Evolutionary conservation across 208 protist genomes (phyloP), one percentile per base, ranked within the genome.

Genomic region (Entamoeba dispar): DNA sequence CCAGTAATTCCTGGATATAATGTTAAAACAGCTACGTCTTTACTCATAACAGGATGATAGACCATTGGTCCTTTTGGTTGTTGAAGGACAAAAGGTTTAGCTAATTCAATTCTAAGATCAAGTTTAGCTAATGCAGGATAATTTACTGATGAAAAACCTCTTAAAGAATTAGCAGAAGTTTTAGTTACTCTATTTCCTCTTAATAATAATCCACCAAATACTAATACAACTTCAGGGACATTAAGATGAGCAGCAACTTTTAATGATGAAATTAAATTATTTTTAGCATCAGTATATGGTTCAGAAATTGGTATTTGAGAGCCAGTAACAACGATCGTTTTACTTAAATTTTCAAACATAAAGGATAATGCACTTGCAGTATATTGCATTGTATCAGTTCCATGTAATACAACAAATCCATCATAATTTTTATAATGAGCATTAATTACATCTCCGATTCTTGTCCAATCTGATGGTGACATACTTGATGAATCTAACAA

Each of bases 331-430:
- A 99, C 96, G 49, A 99, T 97, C 0, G 97, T 95, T 95, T 99
- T 99, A 50, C 95, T 95, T 4, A 99, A 95, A 95, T 98, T 98
- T 94, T 97, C 95, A 12, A 99, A 95, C 93, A 98, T 95, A 93
- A 99, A 99, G 55, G 96, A 97, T 5, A 99, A 95, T 17, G 97
- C 98, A 91, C 95, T 97, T 6, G 98, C 97, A 10, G 97, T 98
- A 95, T 98, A 99, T 69, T 97, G 96, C 97, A 99, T 98, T 6
- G 98, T 99, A 95, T 99, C 98, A 7, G 98, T 99, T 61, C 98
- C 98, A 93, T 98, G 97, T 8, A 98, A 94, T 49, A 98, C 94
- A 50, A 99, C 97, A 94, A 99, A 99, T 15, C 97, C 97, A 94
- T 98, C 97, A 95, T 98, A 99, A 38, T 94, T 51, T 55, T 97